Evolutionary conservation across 129 eudicot genomes (phyloP), one percentile per base, ranked within the genome.

Genomic region (Artemisia annua): DNA sequence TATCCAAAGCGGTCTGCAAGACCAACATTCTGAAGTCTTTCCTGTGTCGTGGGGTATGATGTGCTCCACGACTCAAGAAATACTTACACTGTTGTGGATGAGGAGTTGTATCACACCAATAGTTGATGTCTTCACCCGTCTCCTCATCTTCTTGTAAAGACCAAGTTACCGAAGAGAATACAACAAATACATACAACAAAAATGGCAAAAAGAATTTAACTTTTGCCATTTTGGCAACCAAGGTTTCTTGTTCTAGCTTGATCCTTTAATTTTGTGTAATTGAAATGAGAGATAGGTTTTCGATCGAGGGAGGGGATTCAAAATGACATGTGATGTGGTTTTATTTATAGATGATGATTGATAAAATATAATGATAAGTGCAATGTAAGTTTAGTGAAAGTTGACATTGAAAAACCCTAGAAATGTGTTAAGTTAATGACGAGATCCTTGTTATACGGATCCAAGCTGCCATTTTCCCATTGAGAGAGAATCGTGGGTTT

Each of bases 101-200:
- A 2, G 97, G 97, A 66, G 97, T 87, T 61, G 82, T 75, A 78
- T 77, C 75, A 69, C 97, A 90, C 97, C 97, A 90, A 71, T 73
- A 71, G 50, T 81, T 72, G 12, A 87, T 52, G 79, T 81, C 89
- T 0, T 67, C 50, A 2, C 67, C 75, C 14, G 68, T 72, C 75
- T 74, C 76, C 3, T 70, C 75, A 17, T 76, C 75, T 26, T 60
- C 49, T 43, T 46, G 63, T 19, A 63, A 43, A 69, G 69, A 76
- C 55, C 20, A 63, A 69, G 80, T 63, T 12, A 63, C 43, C 11
- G 60, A 43, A 63, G 71, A 22, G 43, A 54, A 75, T 3, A 75
- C 12, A 17, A 75, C 19, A 11, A 80, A 51, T 35, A 56, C 54
- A 35, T 76, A 75, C 12, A 80, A 28, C 8, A 62, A 19, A 64